Evolutionary conservation across 148 eudicot genomes (phyloP), one percentile per base, ranked within the genome.

Genomic region (Fagopyrum homotropicum): DNA sequence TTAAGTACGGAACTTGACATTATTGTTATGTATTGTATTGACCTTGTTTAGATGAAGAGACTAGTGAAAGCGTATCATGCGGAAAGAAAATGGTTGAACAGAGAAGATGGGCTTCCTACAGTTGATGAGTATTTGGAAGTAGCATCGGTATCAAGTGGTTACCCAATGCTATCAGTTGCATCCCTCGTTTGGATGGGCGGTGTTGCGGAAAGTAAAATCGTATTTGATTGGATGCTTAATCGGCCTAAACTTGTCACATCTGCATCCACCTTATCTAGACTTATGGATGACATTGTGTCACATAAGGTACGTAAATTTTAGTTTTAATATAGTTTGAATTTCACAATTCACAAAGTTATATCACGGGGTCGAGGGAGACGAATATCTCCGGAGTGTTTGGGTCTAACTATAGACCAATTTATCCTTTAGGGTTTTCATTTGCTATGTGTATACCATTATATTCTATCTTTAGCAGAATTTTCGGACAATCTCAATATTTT

Each of bases 261-360:
- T 48, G 16, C 64, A 30, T 29, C 47, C 29, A 2, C 68, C 59
- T 66, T 76, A 3, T 48, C 48, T 49, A 66, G 78, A 57, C 47
- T 76, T 0, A 76, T 76, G 78, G 73, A 63, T 64, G 77, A 76
- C 61, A 76, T 66, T 2, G 78, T 66, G 5, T 29, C 61, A 35
- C 56, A 66, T 45, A 29, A 66, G 55, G 72, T 76, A 76, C 60
- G 55, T 8, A 2, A 7, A 0, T 9, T 9, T 49, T 9, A 49
- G 6, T 3, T 9, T 49, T 49, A 35, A 35, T 35, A 35, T 2
- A 35, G 3, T 35, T 35, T 35, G 3, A 35, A 35, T 35, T 35
- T 1, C 52, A 35, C 40, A 35, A 1, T 35, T 35, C 2, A 2
- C 40, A 35, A 2, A 35, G 40, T 35, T 35, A 2, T 1, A 2